phyloP scores from a whole-genome alignment of 306 rosid species.

The Crotalaria pallida region DNA sequence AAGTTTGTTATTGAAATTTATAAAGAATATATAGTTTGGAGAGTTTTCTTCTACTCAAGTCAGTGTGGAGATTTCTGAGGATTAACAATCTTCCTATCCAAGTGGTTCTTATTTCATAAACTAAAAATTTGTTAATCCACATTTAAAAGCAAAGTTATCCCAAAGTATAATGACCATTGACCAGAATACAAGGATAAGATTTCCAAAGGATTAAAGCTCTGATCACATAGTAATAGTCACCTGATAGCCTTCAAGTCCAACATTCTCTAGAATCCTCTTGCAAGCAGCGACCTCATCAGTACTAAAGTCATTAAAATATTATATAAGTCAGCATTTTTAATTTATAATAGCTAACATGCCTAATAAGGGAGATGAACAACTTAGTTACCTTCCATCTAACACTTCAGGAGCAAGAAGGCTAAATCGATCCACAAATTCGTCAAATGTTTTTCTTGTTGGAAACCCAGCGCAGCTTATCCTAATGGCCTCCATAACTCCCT shows the following conservation, averaged over 20 bases:
- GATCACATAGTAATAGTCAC: constrained; percentile 31
- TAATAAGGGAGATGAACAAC: neutral
- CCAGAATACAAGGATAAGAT: neutral
- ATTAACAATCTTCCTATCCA: neutral
- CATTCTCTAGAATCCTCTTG: constrained; percentile 67
- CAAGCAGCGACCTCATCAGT: constrained; percentile 64
- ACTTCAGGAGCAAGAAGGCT: constrained; percentile 76
- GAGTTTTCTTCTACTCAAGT: too few relatives aligned
- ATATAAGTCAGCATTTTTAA: constrained; percentile 17
- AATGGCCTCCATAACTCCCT: constrained; percentile 97
- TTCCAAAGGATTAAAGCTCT: neutral
- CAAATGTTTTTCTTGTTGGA: constrained; percentile 79
- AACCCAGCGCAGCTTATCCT: constrained; percentile 92
- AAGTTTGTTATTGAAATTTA: too few relatives aligned
- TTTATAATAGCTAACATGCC: neutral
- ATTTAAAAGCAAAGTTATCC: neutral
- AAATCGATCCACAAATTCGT: constrained; percentile 75
- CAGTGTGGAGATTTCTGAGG: too few relatives aligned
- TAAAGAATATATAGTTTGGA: neutral
- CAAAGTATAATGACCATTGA: neutral
- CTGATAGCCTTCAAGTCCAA: constrained; percentile 79
- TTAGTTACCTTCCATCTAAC: constrained; percentile 58
- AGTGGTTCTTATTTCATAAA: neutral
- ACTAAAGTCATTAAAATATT: constrained; percentile 31
- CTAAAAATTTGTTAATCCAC: neutral